These are phyloP conservation scores for Fusarium buharicum DNA, from an alignment of 2,329 filamentous ascomycete species.

Conservation along the genomic window DNA sequence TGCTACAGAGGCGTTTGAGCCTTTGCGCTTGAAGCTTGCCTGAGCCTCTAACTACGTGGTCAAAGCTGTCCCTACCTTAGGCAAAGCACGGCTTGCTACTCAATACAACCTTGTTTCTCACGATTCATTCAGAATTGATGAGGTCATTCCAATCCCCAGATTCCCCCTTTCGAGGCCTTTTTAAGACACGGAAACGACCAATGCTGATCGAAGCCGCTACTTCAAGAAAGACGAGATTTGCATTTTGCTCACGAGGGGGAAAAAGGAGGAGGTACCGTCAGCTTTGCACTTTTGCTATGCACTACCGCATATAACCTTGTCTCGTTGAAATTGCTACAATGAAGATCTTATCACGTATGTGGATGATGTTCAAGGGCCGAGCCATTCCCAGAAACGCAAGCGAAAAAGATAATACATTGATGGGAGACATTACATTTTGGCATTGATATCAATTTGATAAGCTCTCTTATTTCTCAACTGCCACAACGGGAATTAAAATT, in stretches of 20 bases:
- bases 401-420: constrained; percentile 6
- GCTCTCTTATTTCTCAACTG: neutral
- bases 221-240: constrained; percentile 1
- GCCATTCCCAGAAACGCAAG: constrained; percentile 19
- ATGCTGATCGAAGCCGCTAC: neutral
- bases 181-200: constrained; percentile 10
- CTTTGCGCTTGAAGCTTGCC: constrained; percentile 31
- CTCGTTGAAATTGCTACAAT: constrained; percentile 38
- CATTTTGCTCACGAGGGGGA: neutral
- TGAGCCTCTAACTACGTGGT: constrained; percentile 33
- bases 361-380: constrained; percentile 31
- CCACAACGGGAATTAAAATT: constrained; percentile 11
- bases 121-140: constrained; percentile 25
- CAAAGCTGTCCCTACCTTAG: constrained; percentile 32
- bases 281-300: constrained; percentile 9
- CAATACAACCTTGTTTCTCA: constrained; percentile 22
- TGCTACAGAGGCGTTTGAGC: constrained; percentile 9
- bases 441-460: neutral
- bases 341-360: constrained; percentile 47
- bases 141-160: constrained; percentile 39
- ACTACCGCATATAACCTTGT: constrained; percentile 32
- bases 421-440: neutral
- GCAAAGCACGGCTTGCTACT: constrained; percentile 10
- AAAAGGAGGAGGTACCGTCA: constrained; percentile 11
- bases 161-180: constrained; percentile 19